phyloP scores from a whole-genome alignment of 192 early-diverging fungal species.

The Backusella circina region DNA sequence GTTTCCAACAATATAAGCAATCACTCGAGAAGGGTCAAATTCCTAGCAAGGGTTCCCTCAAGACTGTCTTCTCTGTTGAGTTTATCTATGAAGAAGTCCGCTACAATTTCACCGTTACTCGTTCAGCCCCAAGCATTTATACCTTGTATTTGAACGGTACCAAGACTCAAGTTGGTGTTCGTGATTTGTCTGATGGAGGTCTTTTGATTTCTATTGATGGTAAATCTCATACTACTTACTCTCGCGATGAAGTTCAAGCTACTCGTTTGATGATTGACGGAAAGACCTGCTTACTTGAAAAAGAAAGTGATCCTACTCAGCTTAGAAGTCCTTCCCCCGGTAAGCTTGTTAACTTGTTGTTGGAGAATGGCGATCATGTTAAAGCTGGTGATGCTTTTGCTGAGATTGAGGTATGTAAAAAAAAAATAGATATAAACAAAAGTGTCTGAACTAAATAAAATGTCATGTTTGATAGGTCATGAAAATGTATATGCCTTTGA shows the following conservation, averaged over 20 bases:
- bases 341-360: constrained; percentile 90
- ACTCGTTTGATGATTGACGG: constrained; percentile 89
- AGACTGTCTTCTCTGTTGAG: constrained; percentile 73
- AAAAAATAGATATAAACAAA: background rate
- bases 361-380: constrained; percentile 93
- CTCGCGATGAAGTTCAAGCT: constrained; percentile 83
- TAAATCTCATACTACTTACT: constrained; percentile 88
- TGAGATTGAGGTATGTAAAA: constrained; percentile 81
- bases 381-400: constrained; percentile 89
- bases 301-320: constrained; percentile 97
- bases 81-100: constrained; percentile 93
- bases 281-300: constrained; percentile 89
- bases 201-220: constrained; percentile 86
- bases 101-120: constrained; percentile 81
- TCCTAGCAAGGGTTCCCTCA: constrained; percentile 70
- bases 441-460: background rate
- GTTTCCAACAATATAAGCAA: constrained; percentile 69
- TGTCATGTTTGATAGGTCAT: constrained; percentile 67
- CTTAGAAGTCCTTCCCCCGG: constrained; percentile 93
- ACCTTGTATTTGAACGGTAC: constrained; percentile 80
- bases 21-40: constrained; percentile 93
- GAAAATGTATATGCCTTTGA: constrained; percentile 99
- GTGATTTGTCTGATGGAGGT: constrained; percentile 88
- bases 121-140: constrained; percentile 79
- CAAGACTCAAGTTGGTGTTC: constrained; percentile 78